Base-by-base conservation (phyloP, 2,329 filamentous ascomycete genomes). In the Volutella citrinella region DNA sequence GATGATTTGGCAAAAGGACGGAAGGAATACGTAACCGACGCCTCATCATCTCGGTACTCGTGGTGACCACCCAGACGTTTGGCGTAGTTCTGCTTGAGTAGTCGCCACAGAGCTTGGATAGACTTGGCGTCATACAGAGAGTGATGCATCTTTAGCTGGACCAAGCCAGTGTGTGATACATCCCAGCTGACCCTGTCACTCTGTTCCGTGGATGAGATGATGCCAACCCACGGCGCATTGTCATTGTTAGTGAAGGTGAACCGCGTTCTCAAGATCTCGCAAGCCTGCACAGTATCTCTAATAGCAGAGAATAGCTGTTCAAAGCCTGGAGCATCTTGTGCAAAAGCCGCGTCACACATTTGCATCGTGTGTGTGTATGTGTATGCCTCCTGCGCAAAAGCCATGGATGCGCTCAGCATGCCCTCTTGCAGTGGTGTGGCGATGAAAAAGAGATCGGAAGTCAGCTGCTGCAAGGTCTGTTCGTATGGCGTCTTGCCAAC, bases 361-460 rank as follows among this genome's bases (percentile, higher is more conserved):
- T 52, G 42, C 17, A 48, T 40, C 3, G 29, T 37, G 32, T 52
- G 49, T 7, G 37, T 39, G 34, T 52, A 51, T 3, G 31, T 45
- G 38, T 52, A 52, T 10, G 49, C 49, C 12, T 42, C 16, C 22
- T 37, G 39, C 10, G 30, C 35, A 9, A 49, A 38, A 6, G 49
- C 48, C 19, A 32, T 7, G 7, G 30, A 32, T 32, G 30, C 30
- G n/a, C 46, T 51, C 15, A 52, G 46, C 49, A 52, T 52, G 20
- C 48, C 48, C 33, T 51, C 43, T 26, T 52, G 49, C 4, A 52
- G 46, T 5, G 49, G 49, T 12, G 49, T 52, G 11, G 49, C 48
- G 7, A 52, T 28, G 19, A 52, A 52, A 6, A 52, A 14, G 11
- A 52, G 35, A 19, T 48, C 42, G 6, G 29, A 27, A 5, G 49